Evolutionary conservation across 805 yeast species (phyloP).

Genomic region (Hanseniaspora occidentalis): DNA sequence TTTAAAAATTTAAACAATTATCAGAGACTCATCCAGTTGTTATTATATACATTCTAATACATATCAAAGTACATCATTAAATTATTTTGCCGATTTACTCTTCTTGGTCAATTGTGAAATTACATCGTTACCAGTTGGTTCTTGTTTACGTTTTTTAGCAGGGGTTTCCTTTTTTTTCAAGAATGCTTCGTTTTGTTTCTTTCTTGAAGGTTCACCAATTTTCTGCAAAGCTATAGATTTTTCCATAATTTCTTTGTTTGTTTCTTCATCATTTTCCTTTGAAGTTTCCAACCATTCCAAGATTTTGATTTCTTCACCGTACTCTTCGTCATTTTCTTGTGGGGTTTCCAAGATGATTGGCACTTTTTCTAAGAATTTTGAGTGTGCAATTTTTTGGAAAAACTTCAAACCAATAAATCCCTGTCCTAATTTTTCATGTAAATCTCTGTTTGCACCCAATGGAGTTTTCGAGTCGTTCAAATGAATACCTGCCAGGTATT

Average conservation of each 20-base stretch:
- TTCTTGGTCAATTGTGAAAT: neutral
- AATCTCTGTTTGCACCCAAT: slow-evolving; percentile 74
- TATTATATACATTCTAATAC: too few species aligned
- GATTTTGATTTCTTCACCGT: slow-evolving; percentile 72
- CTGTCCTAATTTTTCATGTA: slow-evolving; percentile 79
- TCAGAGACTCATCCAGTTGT: too few species aligned
- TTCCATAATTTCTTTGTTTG: slow-evolving; percentile 41
- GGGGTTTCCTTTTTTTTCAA: slow-evolving; percentile 34
- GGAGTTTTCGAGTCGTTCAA: slow-evolving; percentile 95
- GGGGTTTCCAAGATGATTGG: slow-evolving; percentile 91
- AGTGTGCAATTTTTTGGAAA: slow-evolving; percentile 67
- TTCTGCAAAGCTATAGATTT: slow-evolving; percentile 39
- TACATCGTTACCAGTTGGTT: neutral
- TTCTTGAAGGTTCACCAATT: slow-evolving; percentile 57
- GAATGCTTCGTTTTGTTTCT: slow-evolving; percentile 52
- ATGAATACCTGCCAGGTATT: slow-evolving; percentile 72
- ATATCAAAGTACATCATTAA: neutral
- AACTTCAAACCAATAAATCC: slow-evolving; percentile 85
- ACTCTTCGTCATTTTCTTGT: slow-evolving; percentile 48
- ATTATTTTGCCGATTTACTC: neutral
- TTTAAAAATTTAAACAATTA: too few species aligned
- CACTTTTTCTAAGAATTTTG: slow-evolving; percentile 42
- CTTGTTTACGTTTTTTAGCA: slow-evolving; percentile 12
- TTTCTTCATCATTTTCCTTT: slow-evolving; percentile 27
- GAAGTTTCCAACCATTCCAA: slow-evolving; percentile 59